These are phyloP conservation scores for Ceratocystis alfenasii DNA, from an alignment of 2,329 filamentous ascomycete genomes.

Conservation along the genomic window DNA sequence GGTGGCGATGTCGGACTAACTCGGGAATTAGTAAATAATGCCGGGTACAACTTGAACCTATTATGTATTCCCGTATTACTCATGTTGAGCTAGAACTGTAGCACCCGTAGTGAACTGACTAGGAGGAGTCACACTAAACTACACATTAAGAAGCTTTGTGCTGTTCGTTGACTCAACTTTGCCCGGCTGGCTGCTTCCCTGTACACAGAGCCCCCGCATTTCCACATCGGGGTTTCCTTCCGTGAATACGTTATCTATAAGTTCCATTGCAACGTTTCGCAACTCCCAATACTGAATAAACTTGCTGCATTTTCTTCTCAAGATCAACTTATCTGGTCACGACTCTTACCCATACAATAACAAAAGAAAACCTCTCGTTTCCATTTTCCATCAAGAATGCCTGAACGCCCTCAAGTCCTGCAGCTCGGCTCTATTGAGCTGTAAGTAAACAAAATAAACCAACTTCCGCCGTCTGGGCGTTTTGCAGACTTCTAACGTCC, in stretches of 20 bases:
- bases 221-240: no score
- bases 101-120: no score
- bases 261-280: no score
- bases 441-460: constrained; percentile 26
- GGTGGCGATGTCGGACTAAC: constrained; percentile 1
- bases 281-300: background rate
- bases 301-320: background rate
- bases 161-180: no score
- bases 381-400: constrained; percentile 15
- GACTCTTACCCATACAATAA: background rate
- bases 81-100: background rate
- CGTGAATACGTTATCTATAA: no score
- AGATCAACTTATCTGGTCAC: background rate
- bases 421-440: constrained; percentile 33
- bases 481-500: background rate
- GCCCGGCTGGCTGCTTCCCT: no score
- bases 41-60: background rate
- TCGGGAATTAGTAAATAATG: background rate
- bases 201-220: no score
- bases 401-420: constrained; percentile 29
- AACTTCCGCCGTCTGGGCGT: background rate
- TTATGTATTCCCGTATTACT: no score
- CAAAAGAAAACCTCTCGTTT: constrained; percentile 19
- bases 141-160: no score
- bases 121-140: no score